These are phyloP conservation scores for Pythium rishiriense DNA, from an alignment of 352 stramenopile species.

Conservation along the genomic window DNA sequence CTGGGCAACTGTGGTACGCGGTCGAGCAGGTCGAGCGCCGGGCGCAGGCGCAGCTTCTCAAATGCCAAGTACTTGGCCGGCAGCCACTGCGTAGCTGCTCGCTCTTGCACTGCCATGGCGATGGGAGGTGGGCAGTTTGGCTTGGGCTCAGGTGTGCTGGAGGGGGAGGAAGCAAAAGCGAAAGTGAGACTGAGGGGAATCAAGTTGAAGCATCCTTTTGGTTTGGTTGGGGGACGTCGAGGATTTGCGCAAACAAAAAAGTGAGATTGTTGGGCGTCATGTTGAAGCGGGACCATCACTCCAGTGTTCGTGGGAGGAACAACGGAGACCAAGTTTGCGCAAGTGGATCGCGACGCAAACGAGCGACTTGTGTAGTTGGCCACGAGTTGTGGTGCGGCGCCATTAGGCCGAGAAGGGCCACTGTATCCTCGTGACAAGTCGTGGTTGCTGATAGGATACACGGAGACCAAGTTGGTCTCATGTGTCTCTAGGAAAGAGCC, in stretches of 20 bases:
- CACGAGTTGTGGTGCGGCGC: too few relatives aligned
- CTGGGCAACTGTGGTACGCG: constrained; percentile 34
- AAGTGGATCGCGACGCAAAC: too few relatives aligned
- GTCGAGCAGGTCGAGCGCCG: constrained; percentile 59
- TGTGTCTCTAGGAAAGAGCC: too few relatives aligned
- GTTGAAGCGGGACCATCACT: constrained; percentile 13
- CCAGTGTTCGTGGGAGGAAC: background rate
- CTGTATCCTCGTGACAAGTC: too few relatives aligned
- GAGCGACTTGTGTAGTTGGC: too few relatives aligned
- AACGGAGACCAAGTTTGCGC: too few relatives aligned
- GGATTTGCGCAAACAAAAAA: constrained; percentile 6
- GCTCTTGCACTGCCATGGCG: constrained; percentile 8
- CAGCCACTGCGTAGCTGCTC: constrained; percentile 49
- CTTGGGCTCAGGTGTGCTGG: background rate
- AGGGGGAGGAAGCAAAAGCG: background rate
- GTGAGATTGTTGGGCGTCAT: background rate
- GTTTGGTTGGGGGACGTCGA: background rate
- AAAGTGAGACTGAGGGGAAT: background rate
- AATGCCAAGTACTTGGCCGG: constrained; percentile 69
- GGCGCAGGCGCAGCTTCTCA: constrained; percentile 53
- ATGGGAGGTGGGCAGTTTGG: too few relatives aligned
- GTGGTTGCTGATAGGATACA: too few relatives aligned
- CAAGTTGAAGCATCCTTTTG: background rate
- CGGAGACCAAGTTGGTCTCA: too few relatives aligned
- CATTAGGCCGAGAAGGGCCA: too few relatives aligned